phyloP scores from a whole-genome alignment of 2,329 filamentous ascomycete genomes.

The Hypoxylon sp. region DNA sequence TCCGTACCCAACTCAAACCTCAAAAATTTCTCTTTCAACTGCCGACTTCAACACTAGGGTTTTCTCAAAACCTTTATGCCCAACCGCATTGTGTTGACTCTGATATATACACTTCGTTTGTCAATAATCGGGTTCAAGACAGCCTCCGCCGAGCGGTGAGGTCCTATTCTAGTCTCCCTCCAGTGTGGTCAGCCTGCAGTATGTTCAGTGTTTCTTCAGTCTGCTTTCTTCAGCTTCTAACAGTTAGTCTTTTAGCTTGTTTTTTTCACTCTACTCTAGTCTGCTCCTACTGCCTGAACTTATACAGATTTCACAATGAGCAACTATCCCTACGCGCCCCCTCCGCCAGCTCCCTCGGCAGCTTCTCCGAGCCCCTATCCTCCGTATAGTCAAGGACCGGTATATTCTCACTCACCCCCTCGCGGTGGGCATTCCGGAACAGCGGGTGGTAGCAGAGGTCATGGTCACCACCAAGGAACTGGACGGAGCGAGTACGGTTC shows the following conservation, averaged over 20 bases:
- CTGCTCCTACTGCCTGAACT: not conserved
- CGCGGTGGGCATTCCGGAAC: constrained; percentile 47
- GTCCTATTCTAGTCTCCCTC: not conserved
- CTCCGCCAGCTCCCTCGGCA: constrained; percentile 50
- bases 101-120: not conserved
- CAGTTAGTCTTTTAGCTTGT: not conserved
- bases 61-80: not conserved
- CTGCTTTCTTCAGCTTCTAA: constrained; percentile 9
- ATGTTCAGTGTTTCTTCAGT: not conserved
- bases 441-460: constrained; percentile 44
- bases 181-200: not conserved
- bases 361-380: constrained; percentile 47
- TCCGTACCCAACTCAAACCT: not conserved
- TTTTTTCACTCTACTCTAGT: not conserved
- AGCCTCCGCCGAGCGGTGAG: constrained; percentile 5
- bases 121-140: not conserved
- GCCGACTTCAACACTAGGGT: not conserved
- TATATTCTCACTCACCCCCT: constrained; percentile 58
- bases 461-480: constrained; percentile 48
- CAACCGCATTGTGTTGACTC: not conserved
- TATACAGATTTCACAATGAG: constrained; percentile 40
- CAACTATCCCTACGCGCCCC: constrained; percentile 51
- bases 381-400: constrained; percentile 55
- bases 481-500: constrained; percentile 47
- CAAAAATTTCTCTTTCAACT: not conserved